These are phyloP conservation scores for Beauveria sp. DNA, from an alignment of 2,329 filamentous ascomycete genomes.

Conservation along the genomic window DNA sequence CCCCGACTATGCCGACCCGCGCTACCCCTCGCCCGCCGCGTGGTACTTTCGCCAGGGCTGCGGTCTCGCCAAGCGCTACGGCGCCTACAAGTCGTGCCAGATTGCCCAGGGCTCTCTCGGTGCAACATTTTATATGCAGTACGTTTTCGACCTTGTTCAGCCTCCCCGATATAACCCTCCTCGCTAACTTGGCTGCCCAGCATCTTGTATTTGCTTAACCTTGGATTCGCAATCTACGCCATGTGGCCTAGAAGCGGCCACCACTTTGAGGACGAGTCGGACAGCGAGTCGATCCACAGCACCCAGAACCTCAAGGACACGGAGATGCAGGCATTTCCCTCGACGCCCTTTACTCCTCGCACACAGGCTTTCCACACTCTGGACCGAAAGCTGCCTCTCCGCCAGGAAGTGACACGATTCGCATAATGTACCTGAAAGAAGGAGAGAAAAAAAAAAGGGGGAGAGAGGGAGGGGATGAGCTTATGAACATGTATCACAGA, in stretches of 20 bases:
- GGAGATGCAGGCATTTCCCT: constrained; percentile 49
- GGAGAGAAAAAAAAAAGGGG: too few relatives aligned
- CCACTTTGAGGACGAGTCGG: constrained; percentile 35
- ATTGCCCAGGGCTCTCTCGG: constrained; percentile 63
- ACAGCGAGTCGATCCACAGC: constrained; percentile 26
- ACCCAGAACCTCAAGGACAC: constrained; percentile 33
- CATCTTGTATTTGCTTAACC: constrained; percentile 50
- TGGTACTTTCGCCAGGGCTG: constrained; percentile 74
- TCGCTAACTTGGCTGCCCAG: constrained; percentile 28
- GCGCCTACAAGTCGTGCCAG: constrained; percentile 51
- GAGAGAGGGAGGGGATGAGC: too few relatives aligned
- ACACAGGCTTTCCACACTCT: constrained; percentile 61
- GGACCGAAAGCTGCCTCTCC: constrained; percentile 48
- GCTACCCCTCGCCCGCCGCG: constrained; percentile 52
- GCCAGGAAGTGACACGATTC: background rate
- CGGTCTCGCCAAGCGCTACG: constrained; percentile 46
- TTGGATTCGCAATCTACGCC: constrained; percentile 51
- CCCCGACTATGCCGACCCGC: constrained; percentile 61
- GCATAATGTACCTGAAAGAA: background rate
- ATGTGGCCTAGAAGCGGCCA: constrained; percentile 49
- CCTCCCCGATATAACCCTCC: background rate
- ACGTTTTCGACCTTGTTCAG: constrained; percentile 27
- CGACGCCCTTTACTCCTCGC: constrained; percentile 52
- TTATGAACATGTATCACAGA: background rate
- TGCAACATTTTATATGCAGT: constrained; percentile 60